phyloP scores from a whole-genome alignment of 768 basidiomycete genomes.

The Mycena alexandri region DNA sequence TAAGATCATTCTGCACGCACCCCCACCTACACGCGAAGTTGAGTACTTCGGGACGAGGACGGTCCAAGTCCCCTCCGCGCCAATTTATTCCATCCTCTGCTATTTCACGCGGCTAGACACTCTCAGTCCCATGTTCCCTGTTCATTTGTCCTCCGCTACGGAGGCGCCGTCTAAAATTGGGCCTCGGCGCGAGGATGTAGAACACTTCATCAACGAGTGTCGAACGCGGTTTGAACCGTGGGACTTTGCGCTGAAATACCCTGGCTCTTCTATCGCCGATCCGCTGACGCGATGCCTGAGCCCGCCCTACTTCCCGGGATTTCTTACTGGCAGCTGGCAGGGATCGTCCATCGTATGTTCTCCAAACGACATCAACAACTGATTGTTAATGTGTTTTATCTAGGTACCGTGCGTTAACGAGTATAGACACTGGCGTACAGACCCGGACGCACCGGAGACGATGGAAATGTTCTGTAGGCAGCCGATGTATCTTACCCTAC shows the following conservation, averaged over 20 bases:
- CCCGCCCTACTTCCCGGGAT: constrained; percentile 55
- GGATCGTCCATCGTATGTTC: constrained; percentile 61
- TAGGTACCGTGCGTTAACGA: constrained; percentile 56
- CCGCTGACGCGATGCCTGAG: constrained; percentile 14
- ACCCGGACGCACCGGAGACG: constrained; percentile 48
- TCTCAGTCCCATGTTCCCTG: constrained; percentile 50
- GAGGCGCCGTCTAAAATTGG: constrained; percentile 54
- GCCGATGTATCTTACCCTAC: constrained; percentile 62
- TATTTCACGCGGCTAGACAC: constrained; percentile 61
- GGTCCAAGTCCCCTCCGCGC: constrained; percentile 56
- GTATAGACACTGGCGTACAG: constrained; percentile 54
- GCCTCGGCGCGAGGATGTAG: constrained; percentile 61
- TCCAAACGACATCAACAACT: constrained; percentile 4
- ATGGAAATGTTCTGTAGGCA: constrained; percentile 54
- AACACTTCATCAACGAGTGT: constrained; percentile 57
- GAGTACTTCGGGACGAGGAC: constrained; percentile 58
- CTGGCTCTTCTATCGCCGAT: background rate
- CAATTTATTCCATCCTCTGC: constrained; percentile 61
- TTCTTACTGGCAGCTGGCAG: constrained; percentile 62
- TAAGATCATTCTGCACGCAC: constrained; percentile 28
- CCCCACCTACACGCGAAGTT: constrained; percentile 50
- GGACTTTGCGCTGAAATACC: constrained; percentile 35
- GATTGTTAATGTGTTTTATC: constrained; percentile 5
- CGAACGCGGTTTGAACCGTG: constrained; percentile 54
- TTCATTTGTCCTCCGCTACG: constrained; percentile 47